Evolutionary conservation across 1,284 basidiomycete species (phyloP).

Genomic region (Puccinia sorghi): DNA sequence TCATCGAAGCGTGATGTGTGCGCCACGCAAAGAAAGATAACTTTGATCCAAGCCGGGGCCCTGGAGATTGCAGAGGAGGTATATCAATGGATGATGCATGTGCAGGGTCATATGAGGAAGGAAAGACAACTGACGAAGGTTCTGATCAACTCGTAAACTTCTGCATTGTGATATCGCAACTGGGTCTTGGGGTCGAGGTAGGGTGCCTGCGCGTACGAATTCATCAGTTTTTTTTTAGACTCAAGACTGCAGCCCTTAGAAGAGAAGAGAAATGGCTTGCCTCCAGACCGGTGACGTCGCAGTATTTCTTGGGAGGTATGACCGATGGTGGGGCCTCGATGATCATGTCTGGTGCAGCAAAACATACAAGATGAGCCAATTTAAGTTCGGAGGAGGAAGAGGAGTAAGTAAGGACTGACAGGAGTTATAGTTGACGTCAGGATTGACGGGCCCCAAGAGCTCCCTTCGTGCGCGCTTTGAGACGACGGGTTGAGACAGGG

Average conservation of each 20-base stretch:
- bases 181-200: constrained; percentile 81
- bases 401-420: constrained; percentile 9
- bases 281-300: constrained; percentile 82
- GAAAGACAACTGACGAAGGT: constrained; percentile 65
- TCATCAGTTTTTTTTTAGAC: not conserved
- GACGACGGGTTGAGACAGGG: not conserved
- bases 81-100: not conserved
- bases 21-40: constrained; percentile 44
- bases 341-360: constrained; percentile 65
- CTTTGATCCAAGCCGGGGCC: constrained; percentile 44
- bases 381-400: not conserved
- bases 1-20: constrained; percentile 42
- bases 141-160: constrained; percentile 78
- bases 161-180: constrained; percentile 79
- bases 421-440: constrained; percentile 26
- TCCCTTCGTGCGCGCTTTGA: constrained; percentile 9
- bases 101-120: not conserved
- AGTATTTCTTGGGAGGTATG: constrained; percentile 74
- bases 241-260: not conserved
- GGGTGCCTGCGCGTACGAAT: constrained; percentile 64
- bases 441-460: constrained; percentile 5
- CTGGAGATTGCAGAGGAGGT: not conserved
- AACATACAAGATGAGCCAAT: constrained; percentile 8
- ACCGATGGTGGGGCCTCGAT: constrained; percentile 83
- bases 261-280: constrained; percentile 59